A percentile compares a stretch with the other conserved stretches of the same genome.
Evolutionary conservation across 108 stramenopile species (phyloP).

Genomic region (Thalassiosira profunda): DNA sequence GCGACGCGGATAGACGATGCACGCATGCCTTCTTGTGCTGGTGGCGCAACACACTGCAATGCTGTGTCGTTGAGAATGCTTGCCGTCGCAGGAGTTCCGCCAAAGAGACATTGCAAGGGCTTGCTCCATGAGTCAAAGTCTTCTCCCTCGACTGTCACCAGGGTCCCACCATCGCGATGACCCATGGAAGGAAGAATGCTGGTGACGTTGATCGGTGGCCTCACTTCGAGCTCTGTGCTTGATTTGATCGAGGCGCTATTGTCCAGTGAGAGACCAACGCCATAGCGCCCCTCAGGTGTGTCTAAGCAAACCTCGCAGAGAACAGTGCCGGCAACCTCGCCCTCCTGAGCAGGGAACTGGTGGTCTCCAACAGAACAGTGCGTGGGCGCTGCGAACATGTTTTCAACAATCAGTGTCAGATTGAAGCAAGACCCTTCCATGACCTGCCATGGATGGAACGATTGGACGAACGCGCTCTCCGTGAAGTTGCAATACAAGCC

Average conservation of each 20-base stretch:
- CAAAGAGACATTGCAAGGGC: neutral
- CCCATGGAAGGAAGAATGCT: neutral
- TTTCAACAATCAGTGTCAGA: neutral
- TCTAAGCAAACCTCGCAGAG: neutral
- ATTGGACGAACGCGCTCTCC: neutral
- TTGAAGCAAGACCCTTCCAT: conserved; percentile 5
- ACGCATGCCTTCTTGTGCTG: neutral
- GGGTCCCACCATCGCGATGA: neutral
- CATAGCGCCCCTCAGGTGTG: neutral
- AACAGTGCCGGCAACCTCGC: neutral
- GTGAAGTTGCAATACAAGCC: conserved; percentile 1
- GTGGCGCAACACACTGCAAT: neutral
- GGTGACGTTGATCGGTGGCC: neutral
- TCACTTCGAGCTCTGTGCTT: too few relatives aligned
- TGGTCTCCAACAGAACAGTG: neutral
- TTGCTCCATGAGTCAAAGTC: neutral
- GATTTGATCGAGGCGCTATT: neutral
- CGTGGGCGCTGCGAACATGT: neutral
- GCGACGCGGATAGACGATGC: neutral
- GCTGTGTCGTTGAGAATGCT: neutral
- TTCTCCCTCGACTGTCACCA: neutral
- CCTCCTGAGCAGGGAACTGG: neutral
- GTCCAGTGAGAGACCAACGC: neutral
- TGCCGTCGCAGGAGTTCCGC: neutral
- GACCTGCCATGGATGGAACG: neutral